Evolutionary conservation across 352 stramenopile species (phyloP), one percentile per base, ranked within the genome.

Genomic region (Elongisporangium prolatum): DNA sequence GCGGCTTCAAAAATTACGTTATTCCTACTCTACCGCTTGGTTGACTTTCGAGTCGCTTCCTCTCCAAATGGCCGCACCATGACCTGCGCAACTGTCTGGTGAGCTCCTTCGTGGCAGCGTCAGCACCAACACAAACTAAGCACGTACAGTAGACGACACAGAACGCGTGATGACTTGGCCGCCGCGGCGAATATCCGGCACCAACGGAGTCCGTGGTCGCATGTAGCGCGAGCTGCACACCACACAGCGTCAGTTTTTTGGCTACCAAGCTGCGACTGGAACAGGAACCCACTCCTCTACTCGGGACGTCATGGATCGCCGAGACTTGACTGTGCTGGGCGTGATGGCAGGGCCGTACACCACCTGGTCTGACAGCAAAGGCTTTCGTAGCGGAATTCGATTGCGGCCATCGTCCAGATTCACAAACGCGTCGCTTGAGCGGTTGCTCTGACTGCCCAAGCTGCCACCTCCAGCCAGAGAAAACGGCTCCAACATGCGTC

Each of bases 261-360:
- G 16, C 9, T 4, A 25, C 4, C 21, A 48, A 28, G 22, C 47
- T 18, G 17, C 3, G 9, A 8, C 3, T 17, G 25, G 17, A 10
- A 51, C 21, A 17, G n/a, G 6, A 20, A 65, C 54, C 48, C n/a
- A 52, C 55, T 40, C 28, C 14, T 40, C 28, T 9, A 40, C 28
- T 6, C 28, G 28, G 28, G 28, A 40, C 4, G 28, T 40, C 28
- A 40, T 40, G 28, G 28, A 40, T 47, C 1, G 20, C 10, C 52
- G 44, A n/a, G 52, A 49, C 21, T 63, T 70, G 18, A 71, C 72
- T 14, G 74, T 62, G 28, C 74, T 68, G 4, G 73, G 76, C 49
- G 79, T 86, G 66, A 89, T 85, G 22, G 73, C 72, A 3, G 80
- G 80, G 0, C 77, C 80, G 57, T 89, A 89, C 4, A 89, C 69